Conservation (phyloP, 495 filamentous ascomycete genomes). For the Achaetomiella virescens region DNA sequence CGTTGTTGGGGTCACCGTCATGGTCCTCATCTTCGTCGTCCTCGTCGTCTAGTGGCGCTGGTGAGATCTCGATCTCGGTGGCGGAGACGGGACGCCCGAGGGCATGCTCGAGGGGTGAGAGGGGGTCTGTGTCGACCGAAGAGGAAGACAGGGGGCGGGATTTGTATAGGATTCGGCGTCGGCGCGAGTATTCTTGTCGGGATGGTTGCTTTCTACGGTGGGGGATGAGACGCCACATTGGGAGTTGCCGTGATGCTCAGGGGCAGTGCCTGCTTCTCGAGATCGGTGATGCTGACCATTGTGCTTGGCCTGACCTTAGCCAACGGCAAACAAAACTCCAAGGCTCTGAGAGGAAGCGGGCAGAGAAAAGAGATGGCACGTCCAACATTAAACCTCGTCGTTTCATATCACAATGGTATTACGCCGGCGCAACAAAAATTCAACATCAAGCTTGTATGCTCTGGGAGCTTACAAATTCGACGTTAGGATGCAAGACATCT, state of each 20-base stretch:
- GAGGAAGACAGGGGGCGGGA: not conserved
- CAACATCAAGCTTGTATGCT: too few relatives aligned
- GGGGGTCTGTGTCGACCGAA: conserved; percentile 28
- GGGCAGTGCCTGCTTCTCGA: conserved; percentile 1
- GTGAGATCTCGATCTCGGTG: not conserved
- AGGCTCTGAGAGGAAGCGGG: not conserved
- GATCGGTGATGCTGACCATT: not conserved
- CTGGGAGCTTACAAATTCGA: too few relatives aligned
- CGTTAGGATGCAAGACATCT: too few relatives aligned
- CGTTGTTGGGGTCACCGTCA: not conserved
- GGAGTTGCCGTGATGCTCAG: not conserved
- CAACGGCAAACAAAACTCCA: not conserved
- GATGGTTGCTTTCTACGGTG: not conserved
- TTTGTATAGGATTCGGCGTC: not conserved
- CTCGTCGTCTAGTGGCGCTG: not conserved
- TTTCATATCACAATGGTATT: too few relatives aligned
- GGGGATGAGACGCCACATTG: not conserved
- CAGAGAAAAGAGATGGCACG: too few relatives aligned
- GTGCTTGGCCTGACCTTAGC: not conserved
- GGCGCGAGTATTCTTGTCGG: not conserved
- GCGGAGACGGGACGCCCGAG: conserved; percentile 6
- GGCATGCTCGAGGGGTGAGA: conserved; percentile 32
- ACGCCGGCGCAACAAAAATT: too few relatives aligned
- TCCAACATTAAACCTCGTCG: too few relatives aligned
- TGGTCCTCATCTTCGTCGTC: not conserved